phyloP scores from a whole-genome alignment of 1,284 basidiomycete genomes.

The Agroathelia rolfsii region DNA sequence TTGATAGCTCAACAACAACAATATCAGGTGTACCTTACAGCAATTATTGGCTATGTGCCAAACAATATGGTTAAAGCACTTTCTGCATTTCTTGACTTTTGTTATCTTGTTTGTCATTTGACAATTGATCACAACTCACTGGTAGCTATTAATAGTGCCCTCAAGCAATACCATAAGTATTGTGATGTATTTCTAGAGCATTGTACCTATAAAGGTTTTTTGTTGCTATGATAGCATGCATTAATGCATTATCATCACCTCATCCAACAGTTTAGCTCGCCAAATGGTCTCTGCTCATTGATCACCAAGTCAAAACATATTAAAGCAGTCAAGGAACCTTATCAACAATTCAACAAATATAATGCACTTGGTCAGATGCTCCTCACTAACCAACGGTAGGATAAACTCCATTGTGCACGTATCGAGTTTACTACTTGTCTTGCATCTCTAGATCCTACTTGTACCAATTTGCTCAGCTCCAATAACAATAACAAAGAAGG shows the following conservation, averaged over 20 bases:
- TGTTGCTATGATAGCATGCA: conserved; percentile 2
- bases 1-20: conserved; percentile 6
- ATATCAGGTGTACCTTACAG: conserved; percentile 20
- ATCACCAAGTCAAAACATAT: conserved; percentile 8
- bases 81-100: conserved; percentile 10
- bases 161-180: conserved; percentile 11
- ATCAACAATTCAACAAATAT: not conserved
- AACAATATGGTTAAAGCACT: conserved; percentile 12
- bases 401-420: conserved; percentile 1
- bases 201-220: conserved; percentile 2
- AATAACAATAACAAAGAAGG: too few species aligned
- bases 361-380: conserved; percentile 3
- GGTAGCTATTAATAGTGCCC: conserved; percentile 4
- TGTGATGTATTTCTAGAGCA: conserved; percentile 9
- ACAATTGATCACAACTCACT: conserved; percentile 7
- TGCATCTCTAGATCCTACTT: not conserved
- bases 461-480: not conserved
- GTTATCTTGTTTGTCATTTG: conserved; percentile 7
- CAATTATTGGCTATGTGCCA: conserved; percentile 17
- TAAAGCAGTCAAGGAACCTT: conserved; percentile 9
- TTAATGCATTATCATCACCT: conserved; percentile 1
- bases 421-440: too few species aligned
- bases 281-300: conserved; percentile 6
- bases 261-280: conserved; percentile 2
- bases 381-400: conserved; percentile 1